phyloP scores from a whole-genome alignment of 768 basidiomycete genomes.

The Coprinopsis strossmayeri region DNA sequence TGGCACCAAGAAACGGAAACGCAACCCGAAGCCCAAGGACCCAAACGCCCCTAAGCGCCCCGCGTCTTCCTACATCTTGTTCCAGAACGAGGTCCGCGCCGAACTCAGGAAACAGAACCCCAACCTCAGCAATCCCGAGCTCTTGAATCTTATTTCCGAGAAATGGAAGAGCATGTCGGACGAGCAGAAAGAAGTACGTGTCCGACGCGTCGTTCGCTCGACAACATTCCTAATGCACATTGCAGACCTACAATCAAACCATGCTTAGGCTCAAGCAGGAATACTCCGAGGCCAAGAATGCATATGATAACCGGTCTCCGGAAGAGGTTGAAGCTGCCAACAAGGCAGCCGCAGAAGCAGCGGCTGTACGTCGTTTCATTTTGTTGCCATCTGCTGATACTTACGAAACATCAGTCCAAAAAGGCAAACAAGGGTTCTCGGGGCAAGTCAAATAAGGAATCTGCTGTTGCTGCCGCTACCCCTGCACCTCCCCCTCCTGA shows the following conservation, averaged over 20 bases:
- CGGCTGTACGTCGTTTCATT: slow-evolving; percentile 23
- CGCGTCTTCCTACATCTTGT: slow-evolving; percentile 87
- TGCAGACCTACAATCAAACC: slow-evolving; percentile 47
- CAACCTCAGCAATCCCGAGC: slow-evolving; percentile 59
- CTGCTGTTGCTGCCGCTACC: slow-evolving; percentile 18
- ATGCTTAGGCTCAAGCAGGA: slow-evolving; percentile 55
- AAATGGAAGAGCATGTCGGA: slow-evolving; percentile 66
- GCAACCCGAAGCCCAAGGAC: slow-evolving; percentile 69
- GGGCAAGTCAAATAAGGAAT: slow-evolving; percentile 17
- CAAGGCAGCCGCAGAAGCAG: slow-evolving; percentile 34
- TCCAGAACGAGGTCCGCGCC: slow-evolving; percentile 86
- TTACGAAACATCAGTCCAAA: slow-evolving; percentile 22
- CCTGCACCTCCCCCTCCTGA: slow-evolving; percentile 17
- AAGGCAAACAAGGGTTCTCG: slow-evolving; percentile 22
- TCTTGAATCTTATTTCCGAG: slow-evolving; percentile 64
- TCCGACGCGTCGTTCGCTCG: slow-evolving; percentile 11
- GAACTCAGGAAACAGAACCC: slow-evolving; percentile 63
- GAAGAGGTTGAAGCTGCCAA: slow-evolving; percentile 43
- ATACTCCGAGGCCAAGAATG: slow-evolving; percentile 58
- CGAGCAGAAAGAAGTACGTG: slow-evolving; percentile 69
- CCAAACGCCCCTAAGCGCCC: slow-evolving; percentile 95
- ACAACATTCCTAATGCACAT: slow-evolving; percentile 1
- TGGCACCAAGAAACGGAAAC: slow-evolving; percentile 47
- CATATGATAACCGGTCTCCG: slow-evolving; percentile 52
- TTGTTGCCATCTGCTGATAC: background rate